These are phyloP conservation scores for Trebouxiophyceae sp. DNA, from an alignment of 163 green algal genomes.

Conservation along the genomic window DNA sequence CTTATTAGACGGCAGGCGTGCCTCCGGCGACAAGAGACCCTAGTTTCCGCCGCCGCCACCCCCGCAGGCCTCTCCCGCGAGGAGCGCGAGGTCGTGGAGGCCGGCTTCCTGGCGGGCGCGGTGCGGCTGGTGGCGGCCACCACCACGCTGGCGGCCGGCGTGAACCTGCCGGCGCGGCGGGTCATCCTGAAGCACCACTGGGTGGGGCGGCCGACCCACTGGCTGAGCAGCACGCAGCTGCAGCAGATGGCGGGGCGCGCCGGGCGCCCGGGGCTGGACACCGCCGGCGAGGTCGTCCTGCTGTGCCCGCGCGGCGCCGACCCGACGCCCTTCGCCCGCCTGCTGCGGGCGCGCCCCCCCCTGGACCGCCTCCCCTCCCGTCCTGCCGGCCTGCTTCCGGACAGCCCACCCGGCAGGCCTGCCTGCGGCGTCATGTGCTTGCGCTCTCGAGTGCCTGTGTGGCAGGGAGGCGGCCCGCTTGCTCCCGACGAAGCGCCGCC, in stretches of 20 bases:
- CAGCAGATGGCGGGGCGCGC: conserved; percentile 92
- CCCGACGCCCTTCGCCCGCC: too few species aligned
- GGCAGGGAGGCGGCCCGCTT: too few species aligned
- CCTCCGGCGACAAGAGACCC: too few species aligned
- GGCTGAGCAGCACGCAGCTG: conserved; percentile 58
- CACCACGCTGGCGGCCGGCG: conserved; percentile 87
- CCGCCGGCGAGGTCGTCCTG: conserved; percentile 63
- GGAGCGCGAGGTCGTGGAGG: conserved; percentile 77
- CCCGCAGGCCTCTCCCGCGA: conserved; percentile 58
- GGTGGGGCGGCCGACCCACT: conserved; percentile 6
- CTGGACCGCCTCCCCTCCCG: too few species aligned
- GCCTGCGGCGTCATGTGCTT: too few species aligned
- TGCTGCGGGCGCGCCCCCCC: too few species aligned
- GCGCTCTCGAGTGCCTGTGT: too few species aligned
- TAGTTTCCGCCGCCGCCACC: too few species aligned
- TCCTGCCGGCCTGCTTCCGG: too few species aligned
- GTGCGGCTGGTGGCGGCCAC: conserved; percentile 85
- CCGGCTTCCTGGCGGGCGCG: conserved; percentile 52
- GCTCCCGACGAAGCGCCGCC: too few species aligned
- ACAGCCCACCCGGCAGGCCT: too few species aligned
- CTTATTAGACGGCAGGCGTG: too few species aligned
- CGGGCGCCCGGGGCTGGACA: conserved; percentile 85
- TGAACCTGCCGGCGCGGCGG: conserved; percentile 86
- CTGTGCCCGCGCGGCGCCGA: conserved; percentile 27
- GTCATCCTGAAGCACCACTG: conserved; percentile 26